Base-by-base conservation (phyloP, 495 filamentous ascomycete species). In the Podospora tetraspora region DNA sequence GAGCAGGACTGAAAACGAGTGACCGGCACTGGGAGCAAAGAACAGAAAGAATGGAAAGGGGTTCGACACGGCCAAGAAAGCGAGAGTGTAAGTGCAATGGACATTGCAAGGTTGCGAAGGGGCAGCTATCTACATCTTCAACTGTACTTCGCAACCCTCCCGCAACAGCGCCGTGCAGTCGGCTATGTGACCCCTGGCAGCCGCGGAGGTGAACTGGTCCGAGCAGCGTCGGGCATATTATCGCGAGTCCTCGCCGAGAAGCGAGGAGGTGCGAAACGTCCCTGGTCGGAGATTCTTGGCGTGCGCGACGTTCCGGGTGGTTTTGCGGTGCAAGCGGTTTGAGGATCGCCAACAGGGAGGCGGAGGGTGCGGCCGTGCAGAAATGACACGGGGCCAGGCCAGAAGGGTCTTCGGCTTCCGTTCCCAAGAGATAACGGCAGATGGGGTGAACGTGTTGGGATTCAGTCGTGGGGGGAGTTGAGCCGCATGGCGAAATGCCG, bases 261-360 rank as follows among this genome's bases (percentile, higher is more conserved):
- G 63, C 37, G 57, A 62, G 24, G 62, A 5, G 37, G 61, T 67
- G 65, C 64, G 68, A 68, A 70, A 69, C 69, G 67, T 61, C 61
- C 67, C 71, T 63, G 66, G 69, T 66, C 34, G 34, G 69, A 67
- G 64, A 64, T 67, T 29, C 71, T 73, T 73, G 71, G 69, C 67
- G 43, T 67, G n/a, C 30, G 22, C 29, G 67, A 25, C 63, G 60
- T 52, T 63, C 67, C 67, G 21, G 62, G 61, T n/a, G 63, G 37
- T 8, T 66, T 66, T 68, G 67, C 71, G 24, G 68, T 61, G 66
- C 60, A 56, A 62, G 64, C 27, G 56, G 67, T 71, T 69, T 71
- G 61, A 67, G 24, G 66, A 71, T 72, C 68, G 59, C 25, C 66
- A 56, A 30, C 66, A 60, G 59, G 65, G 65, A n/a, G 61, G n/a